phyloP scores from a whole-genome alignment of 176 grass and related monocot species.

The Raddia guianensis region DNA sequence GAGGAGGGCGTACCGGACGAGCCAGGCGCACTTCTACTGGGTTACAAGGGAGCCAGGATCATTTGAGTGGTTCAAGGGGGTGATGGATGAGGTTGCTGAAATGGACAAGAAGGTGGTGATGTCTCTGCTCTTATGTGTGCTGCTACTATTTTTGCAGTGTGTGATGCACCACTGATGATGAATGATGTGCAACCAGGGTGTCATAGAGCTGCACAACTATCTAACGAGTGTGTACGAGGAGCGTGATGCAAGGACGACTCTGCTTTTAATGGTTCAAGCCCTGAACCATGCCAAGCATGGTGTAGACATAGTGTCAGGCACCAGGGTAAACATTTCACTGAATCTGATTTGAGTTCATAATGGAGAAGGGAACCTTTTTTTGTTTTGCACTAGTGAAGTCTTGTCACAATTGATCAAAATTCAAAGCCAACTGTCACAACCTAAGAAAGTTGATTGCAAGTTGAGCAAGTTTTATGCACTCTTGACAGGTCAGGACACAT shows the following conservation, averaged over 20 bases:
- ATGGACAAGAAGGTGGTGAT: constrained; percentile 72
- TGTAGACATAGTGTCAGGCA: constrained; percentile 78
- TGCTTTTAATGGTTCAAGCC: constrained; percentile 82
- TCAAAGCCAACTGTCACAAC: background rate
- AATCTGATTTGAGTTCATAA: background rate
- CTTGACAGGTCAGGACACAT: constrained; percentile 75
- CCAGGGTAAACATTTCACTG: constrained; percentile 57
- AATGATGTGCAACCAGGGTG: constrained; percentile 43
- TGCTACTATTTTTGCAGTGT: background rate
- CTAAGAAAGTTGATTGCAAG: background rate
- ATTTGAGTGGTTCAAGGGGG: constrained; percentile 89
- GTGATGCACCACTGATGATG: background rate
- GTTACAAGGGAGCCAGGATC: constrained; percentile 80
- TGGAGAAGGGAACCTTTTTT: background rate
- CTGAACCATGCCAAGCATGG: constrained; percentile 88
- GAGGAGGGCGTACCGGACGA: constrained; percentile 60
- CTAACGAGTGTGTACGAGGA: constrained; percentile 83
- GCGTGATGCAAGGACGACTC: constrained; percentile 68
- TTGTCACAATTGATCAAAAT: background rate
- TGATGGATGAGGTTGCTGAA: constrained; percentile 87
- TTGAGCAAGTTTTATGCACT: background rate
- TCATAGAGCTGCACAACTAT: constrained; percentile 92
- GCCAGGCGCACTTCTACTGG: constrained; percentile 82
- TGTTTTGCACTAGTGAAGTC: background rate
- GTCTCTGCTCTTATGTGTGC: background rate